A percentile compares a stretch with the other conserved stretches of the same genome.
Conservation (phyloP, 768 basidiomycete species). For the Fomitopsis pulvina region DNA sequence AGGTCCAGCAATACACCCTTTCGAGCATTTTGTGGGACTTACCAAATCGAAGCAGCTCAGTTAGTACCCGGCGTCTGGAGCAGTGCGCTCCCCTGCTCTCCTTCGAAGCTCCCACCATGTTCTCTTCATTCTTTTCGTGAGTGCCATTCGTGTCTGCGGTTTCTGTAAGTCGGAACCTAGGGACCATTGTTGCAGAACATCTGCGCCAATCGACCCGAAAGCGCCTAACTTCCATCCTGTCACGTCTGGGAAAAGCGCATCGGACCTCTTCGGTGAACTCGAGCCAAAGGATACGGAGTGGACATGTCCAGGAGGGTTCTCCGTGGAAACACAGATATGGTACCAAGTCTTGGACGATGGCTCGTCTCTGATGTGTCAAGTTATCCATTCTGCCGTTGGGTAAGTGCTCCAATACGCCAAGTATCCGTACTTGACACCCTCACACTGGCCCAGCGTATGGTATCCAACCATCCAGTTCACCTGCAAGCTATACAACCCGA, state of each 20-base stretch:
- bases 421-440: background rate
- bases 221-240: conserved; percentile 84
- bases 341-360: conserved; percentile 83
- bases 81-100: background rate
- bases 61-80: background rate
- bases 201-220: conserved; percentile 50
- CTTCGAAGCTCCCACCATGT: conserved; percentile 44
- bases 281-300: conserved; percentile 73
- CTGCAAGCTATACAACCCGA: conserved; percentile 80
- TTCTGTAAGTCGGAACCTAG: conserved; percentile 4
- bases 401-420: conserved; percentile 33
- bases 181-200: conserved; percentile 38
- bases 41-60: background rate
- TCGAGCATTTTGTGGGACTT: background rate
- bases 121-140: conserved; percentile 74
- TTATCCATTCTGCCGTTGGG: conserved; percentile 89
- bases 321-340: conserved; percentile 85
- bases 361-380: conserved; percentile 68
- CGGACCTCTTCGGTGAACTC: conserved; percentile 70
- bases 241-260: conserved; percentile 45
- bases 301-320: conserved; percentile 77
- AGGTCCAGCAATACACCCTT: background rate
- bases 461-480: conserved; percentile 93
- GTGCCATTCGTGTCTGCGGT: conserved; percentile 24
- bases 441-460: conserved; percentile 56